phyloP scores from a whole-genome alignment of 805 yeast genomes.

The Nakazawaea pomicola region DNA sequence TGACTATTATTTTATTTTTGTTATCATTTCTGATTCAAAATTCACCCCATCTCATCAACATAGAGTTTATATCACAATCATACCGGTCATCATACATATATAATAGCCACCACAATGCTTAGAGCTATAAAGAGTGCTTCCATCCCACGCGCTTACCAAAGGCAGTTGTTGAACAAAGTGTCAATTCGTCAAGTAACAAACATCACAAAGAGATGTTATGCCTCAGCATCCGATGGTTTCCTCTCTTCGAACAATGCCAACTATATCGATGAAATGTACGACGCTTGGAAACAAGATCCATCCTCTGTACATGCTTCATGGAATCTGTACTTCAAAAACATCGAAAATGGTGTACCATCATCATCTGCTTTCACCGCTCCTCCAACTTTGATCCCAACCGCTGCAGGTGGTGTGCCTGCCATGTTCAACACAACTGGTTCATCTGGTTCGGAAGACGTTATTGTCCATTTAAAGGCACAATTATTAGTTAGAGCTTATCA shows the following conservation, averaged over 20 bases:
- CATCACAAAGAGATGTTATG: conserved; percentile 23
- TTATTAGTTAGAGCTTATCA: conserved; percentile 96
- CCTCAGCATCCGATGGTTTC: conserved; percentile 62
- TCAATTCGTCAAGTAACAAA: too few relatives aligned
- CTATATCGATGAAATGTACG: conserved; percentile 97
- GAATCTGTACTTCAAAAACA: conserved; percentile 94
- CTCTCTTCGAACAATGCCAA: conserved; percentile 79
- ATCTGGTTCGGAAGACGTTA: conserved; percentile 58
- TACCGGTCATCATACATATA: too few relatives aligned
- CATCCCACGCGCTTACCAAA: conserved; percentile 6
- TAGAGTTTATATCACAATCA: too few relatives aligned
- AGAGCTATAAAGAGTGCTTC: conserved; percentile 11
- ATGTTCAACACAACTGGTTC: conserved; percentile 43
- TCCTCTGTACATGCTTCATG: conserved; percentile 89
- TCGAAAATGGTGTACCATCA: conserved; percentile 70
- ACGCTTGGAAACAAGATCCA: conserved; percentile 91
- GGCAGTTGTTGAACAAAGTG: conserved; percentile 3
- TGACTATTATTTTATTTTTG: too few relatives aligned
- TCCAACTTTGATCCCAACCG: conserved; percentile 80
- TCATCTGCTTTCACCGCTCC: conserved; percentile 83
- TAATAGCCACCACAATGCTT: conserved; percentile 12
- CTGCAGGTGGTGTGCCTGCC: conserved; percentile 71
- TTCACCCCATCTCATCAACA: too few relatives aligned
- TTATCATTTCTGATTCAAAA: too few relatives aligned
- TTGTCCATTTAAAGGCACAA: conserved; percentile 91